These are phyloP conservation scores for Prosopis cineraria DNA, from an alignment of 306 rosid genomes.

Conservation along the genomic window DNA sequence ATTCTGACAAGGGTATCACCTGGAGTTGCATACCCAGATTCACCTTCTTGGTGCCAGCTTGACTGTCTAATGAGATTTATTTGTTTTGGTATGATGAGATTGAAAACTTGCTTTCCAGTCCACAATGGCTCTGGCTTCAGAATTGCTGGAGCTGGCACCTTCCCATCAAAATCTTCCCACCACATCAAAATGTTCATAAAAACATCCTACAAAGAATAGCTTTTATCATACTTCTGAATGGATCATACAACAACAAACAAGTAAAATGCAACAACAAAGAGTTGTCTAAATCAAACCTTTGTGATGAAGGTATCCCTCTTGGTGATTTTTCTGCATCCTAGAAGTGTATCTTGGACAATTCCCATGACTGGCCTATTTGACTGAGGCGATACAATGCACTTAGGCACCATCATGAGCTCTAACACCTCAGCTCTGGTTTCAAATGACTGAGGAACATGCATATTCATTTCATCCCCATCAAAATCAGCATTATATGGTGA, in stretches of 20 bases:
- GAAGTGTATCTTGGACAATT: conserved; percentile 90
- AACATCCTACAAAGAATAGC: conserved; percentile 69
- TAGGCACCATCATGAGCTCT: conserved; percentile 99
- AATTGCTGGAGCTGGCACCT: conserved; percentile 91
- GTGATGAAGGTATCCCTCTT: conserved; percentile 94
- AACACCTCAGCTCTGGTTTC: conserved; percentile 99
- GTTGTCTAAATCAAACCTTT: conserved; percentile 54
- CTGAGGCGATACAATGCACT: conserved; percentile 98
- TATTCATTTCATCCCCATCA: conserved; percentile 99
- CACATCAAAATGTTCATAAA: conserved; percentile 99
- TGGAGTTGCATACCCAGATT: conserved; percentile 78
- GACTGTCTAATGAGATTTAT: conserved; percentile 87
- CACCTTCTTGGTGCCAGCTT: conserved; percentile 89
- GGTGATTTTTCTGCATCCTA: conserved; percentile 95
- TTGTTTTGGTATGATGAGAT: conserved; percentile 93
- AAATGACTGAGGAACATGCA: conserved; percentile 99
- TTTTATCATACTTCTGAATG: conserved; percentile 33
- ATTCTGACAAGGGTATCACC: conserved; percentile 95
- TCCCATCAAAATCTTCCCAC: conserved; percentile 99
- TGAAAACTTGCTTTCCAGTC: conserved; percentile 99
- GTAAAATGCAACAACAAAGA: conserved; percentile 16
- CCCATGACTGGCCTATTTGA: conserved; percentile 99
- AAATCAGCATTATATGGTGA: conserved; percentile 99
- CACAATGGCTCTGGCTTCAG: conserved; percentile 96
- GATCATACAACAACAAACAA: conserved; percentile 19